Conservation (phyloP, 305 asterid species). For the Ilex paraguariensis region DNA sequence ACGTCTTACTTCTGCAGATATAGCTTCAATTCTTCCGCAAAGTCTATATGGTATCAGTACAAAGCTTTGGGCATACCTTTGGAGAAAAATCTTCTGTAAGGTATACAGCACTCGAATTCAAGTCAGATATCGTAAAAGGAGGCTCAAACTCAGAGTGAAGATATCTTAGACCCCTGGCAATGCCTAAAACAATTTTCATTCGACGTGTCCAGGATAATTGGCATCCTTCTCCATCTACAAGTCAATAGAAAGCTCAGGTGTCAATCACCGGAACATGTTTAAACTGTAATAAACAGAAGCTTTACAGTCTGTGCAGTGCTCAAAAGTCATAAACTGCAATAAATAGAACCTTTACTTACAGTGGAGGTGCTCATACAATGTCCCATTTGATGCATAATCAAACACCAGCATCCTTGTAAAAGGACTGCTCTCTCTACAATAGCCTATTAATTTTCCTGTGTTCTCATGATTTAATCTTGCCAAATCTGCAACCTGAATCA, state of each 20-base stretch:
- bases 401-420: constrained; percentile 92
- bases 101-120: constrained; percentile 77
- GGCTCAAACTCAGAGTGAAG: constrained; percentile 84
- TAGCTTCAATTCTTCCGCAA: not conserved
- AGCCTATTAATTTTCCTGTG: constrained; percentile 76
- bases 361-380: constrained; percentile 93
- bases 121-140: constrained; percentile 80
- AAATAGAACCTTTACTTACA: constrained; percentile 38
- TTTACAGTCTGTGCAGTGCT: too few relatives aligned
- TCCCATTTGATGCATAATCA: constrained; percentile 94
- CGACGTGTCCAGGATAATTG: constrained; percentile 93
- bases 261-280: not conserved
- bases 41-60: not conserved
- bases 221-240: constrained; percentile 88
- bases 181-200: constrained; percentile 83
- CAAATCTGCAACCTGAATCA: constrained; percentile 80
- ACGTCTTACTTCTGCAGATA: not conserved
- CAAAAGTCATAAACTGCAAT: too few relatives aligned
- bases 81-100: constrained; percentile 96
- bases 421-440: constrained; percentile 78
- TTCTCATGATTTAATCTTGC: constrained; percentile 72
- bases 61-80: constrained; percentile 44
- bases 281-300: too few relatives aligned
- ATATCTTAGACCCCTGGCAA: constrained; percentile 76
- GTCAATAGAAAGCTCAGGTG: not conserved